Evolutionary conservation across 768 basidiomycete species (phyloP).

Genomic region (Leucocoprinus leucothites): DNA sequence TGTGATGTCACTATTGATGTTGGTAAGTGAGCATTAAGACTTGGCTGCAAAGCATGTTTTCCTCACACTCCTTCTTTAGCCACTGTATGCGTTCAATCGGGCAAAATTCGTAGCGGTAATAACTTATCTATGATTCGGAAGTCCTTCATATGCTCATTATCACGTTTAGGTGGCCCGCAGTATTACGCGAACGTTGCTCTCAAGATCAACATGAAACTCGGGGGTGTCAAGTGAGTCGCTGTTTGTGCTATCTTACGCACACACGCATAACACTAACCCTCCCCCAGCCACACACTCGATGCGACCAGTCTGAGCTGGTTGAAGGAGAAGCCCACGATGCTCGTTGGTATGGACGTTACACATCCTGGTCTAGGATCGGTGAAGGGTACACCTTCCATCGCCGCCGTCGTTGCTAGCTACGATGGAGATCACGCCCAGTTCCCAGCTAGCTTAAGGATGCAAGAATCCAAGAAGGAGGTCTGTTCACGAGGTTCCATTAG

Average conservation of each 20-base stretch:
- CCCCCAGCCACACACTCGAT: slow-evolving; percentile 42
- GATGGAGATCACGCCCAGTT: slow-evolving; percentile 65
- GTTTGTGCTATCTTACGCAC: neutral
- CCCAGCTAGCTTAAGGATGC: slow-evolving; percentile 71
- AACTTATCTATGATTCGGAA: slow-evolving; percentile 21
- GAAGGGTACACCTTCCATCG: slow-evolving; percentile 76
- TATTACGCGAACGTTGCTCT: slow-evolving; percentile 83
- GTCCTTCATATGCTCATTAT: slow-evolving; percentile 20
- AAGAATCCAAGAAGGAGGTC: slow-evolving; percentile 77
- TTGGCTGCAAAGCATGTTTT: neutral
- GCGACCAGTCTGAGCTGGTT: slow-evolving; percentile 59
- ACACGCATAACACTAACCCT: neutral
- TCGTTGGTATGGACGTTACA: slow-evolving; percentile 81
- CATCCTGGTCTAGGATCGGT: slow-evolving; percentile 77
- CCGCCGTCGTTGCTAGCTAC: slow-evolving; percentile 79
- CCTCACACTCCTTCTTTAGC: slow-evolving; percentile 26
- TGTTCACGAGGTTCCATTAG: slow-evolving; percentile 1
- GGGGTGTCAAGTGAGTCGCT: slow-evolving; percentile 64
- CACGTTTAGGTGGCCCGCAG: slow-evolving; percentile 47
- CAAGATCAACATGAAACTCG: slow-evolving; percentile 82
- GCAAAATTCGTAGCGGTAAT: slow-evolving; percentile 58
- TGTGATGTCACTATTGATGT: slow-evolving; percentile 67
- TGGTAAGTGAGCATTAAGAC: slow-evolving; percentile 22
- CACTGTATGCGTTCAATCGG: slow-evolving; percentile 72
- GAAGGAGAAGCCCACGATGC: slow-evolving; percentile 61